Conservation (phyloP, 805 yeast species). For the Kuraishia hungarica region DNA sequence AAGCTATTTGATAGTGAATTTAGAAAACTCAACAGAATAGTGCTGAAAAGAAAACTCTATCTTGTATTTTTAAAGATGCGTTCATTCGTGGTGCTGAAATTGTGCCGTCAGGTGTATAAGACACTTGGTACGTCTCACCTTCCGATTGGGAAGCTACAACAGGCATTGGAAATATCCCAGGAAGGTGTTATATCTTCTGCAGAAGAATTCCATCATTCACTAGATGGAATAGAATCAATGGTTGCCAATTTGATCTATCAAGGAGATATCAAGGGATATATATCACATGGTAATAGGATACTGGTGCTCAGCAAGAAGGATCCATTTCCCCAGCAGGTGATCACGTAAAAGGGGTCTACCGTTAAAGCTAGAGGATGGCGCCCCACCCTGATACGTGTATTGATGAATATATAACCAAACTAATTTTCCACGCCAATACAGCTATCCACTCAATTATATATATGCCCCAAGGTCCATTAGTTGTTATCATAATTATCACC, state of each 20-base stretch:
- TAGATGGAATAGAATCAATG: conserved; percentile 60
- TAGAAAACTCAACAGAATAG: conserved; percentile 33
- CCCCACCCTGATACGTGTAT: no score
- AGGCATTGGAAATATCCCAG: conserved; percentile 30
- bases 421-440: no score
- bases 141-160: conserved; percentile 30
- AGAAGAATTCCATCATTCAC: conserved; percentile 10
- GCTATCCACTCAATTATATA: no score
- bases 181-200: conserved; percentile 12
- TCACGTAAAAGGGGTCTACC: not conserved
- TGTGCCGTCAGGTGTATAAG: conserved; percentile 33
- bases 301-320: conserved; percentile 67
- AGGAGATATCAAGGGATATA: conserved; percentile 66
- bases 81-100: conserved; percentile 37
- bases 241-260: conserved; percentile 56
- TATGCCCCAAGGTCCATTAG: no score
- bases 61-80: conserved; percentile 46
- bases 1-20: conserved; percentile 37
- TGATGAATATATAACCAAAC: no score
- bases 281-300: conserved; percentile 68
- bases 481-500: no score
- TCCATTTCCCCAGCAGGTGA: conserved; percentile 50
- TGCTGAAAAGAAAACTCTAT: conserved; percentile 54
- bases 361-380: no score
- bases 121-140: conserved; percentile 20